Base-by-base conservation (phyloP, 2,329 filamentous ascomycete genomes). In the Juglanconis sp. region DNA sequence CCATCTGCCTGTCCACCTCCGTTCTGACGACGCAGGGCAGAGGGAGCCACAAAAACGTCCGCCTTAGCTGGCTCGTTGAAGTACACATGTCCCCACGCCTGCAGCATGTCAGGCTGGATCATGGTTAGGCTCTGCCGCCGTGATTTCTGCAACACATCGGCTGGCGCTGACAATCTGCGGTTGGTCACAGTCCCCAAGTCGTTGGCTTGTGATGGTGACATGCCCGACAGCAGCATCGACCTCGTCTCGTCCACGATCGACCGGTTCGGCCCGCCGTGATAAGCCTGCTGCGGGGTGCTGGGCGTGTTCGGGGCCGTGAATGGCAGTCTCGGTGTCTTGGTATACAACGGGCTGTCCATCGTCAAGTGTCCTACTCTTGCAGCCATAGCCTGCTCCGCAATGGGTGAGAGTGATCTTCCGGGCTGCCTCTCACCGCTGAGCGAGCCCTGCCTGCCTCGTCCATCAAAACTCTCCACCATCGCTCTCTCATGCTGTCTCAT, bases 41-140 rank as follows among this genome's bases (percentile, higher is more conserved):
- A 69, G 1, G 79, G 74, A 5, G 76, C 73, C 6, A 82, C 71
- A 56, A 80, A 80, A 50, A 75, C 78, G 59, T 81, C 77, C 38
- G 78, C 77, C 9, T 74, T 76, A 50, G 70, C 67, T 6, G 66
- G 65, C 61, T 80, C 76, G 46, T 71, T 71, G n/a, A 77, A 72
- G 61, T 78, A 78, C 31, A 75, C 67, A 50, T 72, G 69, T 1
- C 76, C 77, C 74, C 76, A 79, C 4, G 71, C 72, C 38, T 73
- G 71, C 8, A 81, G 71, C 50, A 73, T 72, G 4, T 74, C 68
- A 24, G 57, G 50, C 32, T 70, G 73, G 10, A 71, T 64, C 17
- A 71, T 63, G 13, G 57, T 48, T n/a, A 62, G 47, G 65, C 65
- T 68, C 56, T 53, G 63, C n/a, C 66, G 66, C 34, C 68, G 64